Evolutionary conservation across 352 stramenopile genomes (phyloP).

Genomic region (Globisporangium splendens): DNA sequence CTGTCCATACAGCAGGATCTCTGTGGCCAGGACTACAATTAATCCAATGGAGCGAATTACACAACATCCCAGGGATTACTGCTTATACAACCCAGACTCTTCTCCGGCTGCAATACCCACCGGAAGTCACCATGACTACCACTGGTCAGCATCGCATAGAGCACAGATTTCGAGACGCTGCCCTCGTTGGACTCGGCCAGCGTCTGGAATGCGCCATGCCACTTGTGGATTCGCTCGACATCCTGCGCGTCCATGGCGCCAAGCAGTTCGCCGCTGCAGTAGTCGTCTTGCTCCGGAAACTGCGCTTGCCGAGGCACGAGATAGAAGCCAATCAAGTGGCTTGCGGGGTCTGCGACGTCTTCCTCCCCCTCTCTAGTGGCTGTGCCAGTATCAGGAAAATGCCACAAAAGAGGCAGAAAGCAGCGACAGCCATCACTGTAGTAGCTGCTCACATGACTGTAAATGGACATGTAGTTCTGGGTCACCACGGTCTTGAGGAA

Average conservation of each 20-base stretch:
- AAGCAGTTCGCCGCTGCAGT: slow-evolving; percentile 43
- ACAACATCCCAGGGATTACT: too few species aligned
- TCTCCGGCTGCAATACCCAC: slow-evolving; percentile 18
- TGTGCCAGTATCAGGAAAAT: slow-evolving; percentile 7
- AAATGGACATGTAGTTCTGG: slow-evolving; percentile 37
- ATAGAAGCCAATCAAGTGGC: slow-evolving; percentile 52
- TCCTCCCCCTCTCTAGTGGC: slow-evolving; percentile 1
- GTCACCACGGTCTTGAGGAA: slow-evolving; percentile 32
- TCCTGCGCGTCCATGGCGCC: slow-evolving; percentile 26
- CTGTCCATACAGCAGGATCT: too few species aligned
- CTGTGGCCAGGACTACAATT: too few species aligned
- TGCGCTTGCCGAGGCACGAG: slow-evolving; percentile 56
- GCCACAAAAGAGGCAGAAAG: slow-evolving; percentile 54
- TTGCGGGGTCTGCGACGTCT: slow-evolving; percentile 37
- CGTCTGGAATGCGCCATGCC: slow-evolving; percentile 27
- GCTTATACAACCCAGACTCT: too few species aligned
- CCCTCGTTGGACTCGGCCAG: slow-evolving; percentile 16
- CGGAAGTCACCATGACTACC: neutral
- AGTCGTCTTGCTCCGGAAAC: slow-evolving; percentile 51
- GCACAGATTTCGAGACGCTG: slow-evolving; percentile 8
- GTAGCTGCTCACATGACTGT: slow-evolving; percentile 38
- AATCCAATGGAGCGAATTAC: too few species aligned
- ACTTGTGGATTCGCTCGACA: slow-evolving; percentile 22
- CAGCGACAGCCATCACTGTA: slow-evolving; percentile 38
- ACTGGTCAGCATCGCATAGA: neutral